A percentile compares a stretch with the other conserved stretches of the same genome.
These are phyloP conservation scores for Cryphonectria carpinicola DNA, from an alignment of 2,329 filamentous ascomycete genomes.

Conservation along the genomic window DNA sequence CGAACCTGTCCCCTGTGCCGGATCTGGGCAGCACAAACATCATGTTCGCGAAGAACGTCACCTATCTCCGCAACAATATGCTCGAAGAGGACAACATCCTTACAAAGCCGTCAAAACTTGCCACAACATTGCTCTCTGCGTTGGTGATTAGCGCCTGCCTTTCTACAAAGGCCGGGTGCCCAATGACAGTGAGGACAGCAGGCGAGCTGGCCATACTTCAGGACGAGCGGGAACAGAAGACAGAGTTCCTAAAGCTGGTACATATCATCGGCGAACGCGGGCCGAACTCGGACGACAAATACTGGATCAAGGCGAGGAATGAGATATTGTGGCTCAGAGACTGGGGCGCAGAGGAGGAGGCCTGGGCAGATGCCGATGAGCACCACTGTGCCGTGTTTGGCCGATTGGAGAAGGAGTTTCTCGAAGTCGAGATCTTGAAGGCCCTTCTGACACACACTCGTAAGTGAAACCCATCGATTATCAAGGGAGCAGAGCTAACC, in stretches of 20 bases:
- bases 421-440: constrained; percentile 75
- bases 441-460: constrained; percentile 64
- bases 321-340: constrained; percentile 74
- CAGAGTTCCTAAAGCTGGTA: constrained; percentile 62
- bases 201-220: constrained; percentile 68
- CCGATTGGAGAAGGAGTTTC: constrained; percentile 59
- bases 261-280: constrained; percentile 53
- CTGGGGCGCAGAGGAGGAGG: constrained; percentile 63
- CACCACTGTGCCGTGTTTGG: constrained; percentile 59
- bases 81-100: constrained; percentile 64
- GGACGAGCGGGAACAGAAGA: constrained; percentile 66
- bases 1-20: constrained; percentile 48
- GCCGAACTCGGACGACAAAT: constrained; percentile 63
- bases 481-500: constrained; percentile 30
- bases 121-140: constrained; percentile 64
- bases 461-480: constrained; percentile 42
- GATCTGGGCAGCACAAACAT: constrained; percentile 40
- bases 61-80: constrained; percentile 55
- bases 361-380: constrained; percentile 31
- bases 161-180: constrained; percentile 53
- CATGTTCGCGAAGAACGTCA: constrained; percentile 46
- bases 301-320: constrained; percentile 64
- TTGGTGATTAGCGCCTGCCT: constrained; percentile 65
- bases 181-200: constrained; percentile 56
- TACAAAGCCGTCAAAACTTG: constrained; percentile 61